Evolutionary conservation across 176 grass and related monocot genomes (phyloP).

Genomic region (Puccinellia tenuiflora): DNA sequence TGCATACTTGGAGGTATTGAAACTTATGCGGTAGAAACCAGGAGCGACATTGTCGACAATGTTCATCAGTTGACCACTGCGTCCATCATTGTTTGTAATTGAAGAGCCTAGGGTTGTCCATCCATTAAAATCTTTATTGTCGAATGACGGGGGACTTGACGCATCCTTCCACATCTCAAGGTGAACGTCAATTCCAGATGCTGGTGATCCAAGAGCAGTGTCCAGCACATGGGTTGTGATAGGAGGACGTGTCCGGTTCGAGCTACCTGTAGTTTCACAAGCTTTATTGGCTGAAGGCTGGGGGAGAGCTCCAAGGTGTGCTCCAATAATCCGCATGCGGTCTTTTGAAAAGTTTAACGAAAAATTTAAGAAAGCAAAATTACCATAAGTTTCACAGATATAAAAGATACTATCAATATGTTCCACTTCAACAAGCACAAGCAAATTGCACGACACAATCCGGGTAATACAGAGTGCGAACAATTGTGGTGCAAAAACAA

Average conservation of each 20-base stretch:
- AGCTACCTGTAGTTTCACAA: slow-evolving; percentile 65
- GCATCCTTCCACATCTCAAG: slow-evolving; percentile 77
- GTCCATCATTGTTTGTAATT: slow-evolving; percentile 75
- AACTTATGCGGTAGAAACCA: slow-evolving; percentile 85
- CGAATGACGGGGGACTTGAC: slow-evolving; percentile 42
- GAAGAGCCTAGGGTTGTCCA: slow-evolving; percentile 66
- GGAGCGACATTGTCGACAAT: slow-evolving; percentile 48
- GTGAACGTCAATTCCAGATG: slow-evolving; percentile 71
- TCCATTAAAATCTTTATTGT: slow-evolving; percentile 39
- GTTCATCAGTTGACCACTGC: slow-evolving; percentile 76
- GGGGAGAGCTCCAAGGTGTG: slow-evolving; percentile 58
- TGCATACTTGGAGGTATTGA: slow-evolving; percentile 69
- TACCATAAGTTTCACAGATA: background rate
- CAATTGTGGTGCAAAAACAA: background rate
- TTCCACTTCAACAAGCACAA: background rate
- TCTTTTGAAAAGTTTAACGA: slow-evolving; percentile 52
- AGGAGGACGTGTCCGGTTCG: slow-evolving; percentile 52
- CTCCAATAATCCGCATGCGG: slow-evolving; percentile 75
- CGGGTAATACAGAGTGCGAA: background rate
- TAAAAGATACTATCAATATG: background rate
- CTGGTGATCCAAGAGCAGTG: slow-evolving; percentile 54
- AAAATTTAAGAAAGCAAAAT: slow-evolving; percentile 26
- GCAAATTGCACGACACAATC: background rate
- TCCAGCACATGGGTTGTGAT: slow-evolving; percentile 95
- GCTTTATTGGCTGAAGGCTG: slow-evolving; percentile 53